Base-by-base conservation (phyloP, 2,329 filamentous ascomycete genomes). In the Colletotrichum shisoi region DNA sequence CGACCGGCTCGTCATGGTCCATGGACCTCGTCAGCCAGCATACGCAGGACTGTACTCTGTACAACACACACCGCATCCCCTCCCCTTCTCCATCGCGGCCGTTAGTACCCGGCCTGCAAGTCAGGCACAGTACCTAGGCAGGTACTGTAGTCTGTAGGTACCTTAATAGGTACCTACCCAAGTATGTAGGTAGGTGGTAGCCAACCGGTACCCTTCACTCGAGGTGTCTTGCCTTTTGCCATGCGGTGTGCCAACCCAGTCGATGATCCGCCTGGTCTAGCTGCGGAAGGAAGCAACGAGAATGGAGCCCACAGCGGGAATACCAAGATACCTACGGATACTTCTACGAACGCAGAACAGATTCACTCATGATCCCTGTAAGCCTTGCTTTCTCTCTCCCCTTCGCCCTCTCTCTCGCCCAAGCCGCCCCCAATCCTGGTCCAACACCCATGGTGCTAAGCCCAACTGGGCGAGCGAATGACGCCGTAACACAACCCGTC, bases 401-500 rank as follows among this genome's bases (percentile, higher is more conserved):
- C 40, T 42, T n/a, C 24, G 21, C 31, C 45, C 19, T 39, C 67
- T 44, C 62, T 48, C 56, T 63, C 48, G 54, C 67, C 63, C 42
- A 57, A 21, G 63, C 53, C 34, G 60, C 21, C 42, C 49, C 54
- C 48, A 39, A 65, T 44, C 65, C 65, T 58, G 54, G 65, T 60
- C 65, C 49, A 56, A 34, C 54, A 51, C n/a, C 44, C 27, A 53
- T 64, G 31, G 27, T 65, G 48, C 51, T 68, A 68, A 51, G 59
- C 65, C 65, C 62, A 31, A 68, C 53, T 60, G 48, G 62, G 65
- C 19, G 42, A 39, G 24, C 44, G 45, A 65, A 65, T 65, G 65
- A 68, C 67, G 63, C 59, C 63, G 67, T 68, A 63, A 45, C 53
- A 63, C 54, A 67, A 56, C 53, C 59, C 51, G 67, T 69, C 67